Percentiles rank a stretch among this genome's conserved stretches.
Conservation (phyloP, 169 alveolate genomes). For the Plasmodium sp. region DNA sequence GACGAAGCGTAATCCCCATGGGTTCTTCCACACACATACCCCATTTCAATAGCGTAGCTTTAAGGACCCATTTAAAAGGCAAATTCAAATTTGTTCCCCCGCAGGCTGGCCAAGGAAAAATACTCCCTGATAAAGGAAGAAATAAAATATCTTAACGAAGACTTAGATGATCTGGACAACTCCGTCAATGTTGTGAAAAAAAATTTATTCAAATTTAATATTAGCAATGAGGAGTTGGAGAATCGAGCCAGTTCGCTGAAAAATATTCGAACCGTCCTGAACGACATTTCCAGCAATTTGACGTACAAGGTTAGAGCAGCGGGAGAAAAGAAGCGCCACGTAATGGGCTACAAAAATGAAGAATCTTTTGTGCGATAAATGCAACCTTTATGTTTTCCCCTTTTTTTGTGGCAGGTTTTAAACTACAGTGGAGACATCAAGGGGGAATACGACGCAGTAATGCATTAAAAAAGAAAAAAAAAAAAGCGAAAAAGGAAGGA, state of each 20-base stretch:
- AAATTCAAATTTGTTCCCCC: neutral
- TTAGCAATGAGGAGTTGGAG: conserved; percentile 55
- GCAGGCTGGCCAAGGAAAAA: conserved; percentile 63
- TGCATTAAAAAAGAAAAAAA: neutral
- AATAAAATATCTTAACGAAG: conserved; percentile 67
- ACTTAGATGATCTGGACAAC: conserved; percentile 59
- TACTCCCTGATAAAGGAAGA: conserved; percentile 51
- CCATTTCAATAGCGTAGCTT: neutral
- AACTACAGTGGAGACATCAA: conserved; percentile 2
- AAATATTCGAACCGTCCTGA: conserved; percentile 24
- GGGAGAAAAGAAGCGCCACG: neutral
- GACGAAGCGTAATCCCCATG: neutral
- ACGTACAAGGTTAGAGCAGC: conserved; percentile 14
- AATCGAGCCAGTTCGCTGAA: conserved; percentile 30
- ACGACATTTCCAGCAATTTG: conserved; percentile 12
- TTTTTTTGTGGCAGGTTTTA: conserved; percentile 23
- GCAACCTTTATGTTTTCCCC: neutral
- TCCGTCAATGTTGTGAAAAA: conserved; percentile 59
- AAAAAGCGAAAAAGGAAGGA: neutral
- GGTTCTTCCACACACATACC: neutral
- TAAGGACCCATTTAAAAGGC: neutral
- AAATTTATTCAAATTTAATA: conserved; percentile 62
- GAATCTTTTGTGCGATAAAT: neutral
- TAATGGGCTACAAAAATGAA: neutral
- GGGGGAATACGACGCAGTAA: conserved; percentile 34